These are phyloP conservation scores for Penicillium pulvis DNA, from an alignment of 495 filamentous ascomycete species.

Conservation along the genomic window DNA sequence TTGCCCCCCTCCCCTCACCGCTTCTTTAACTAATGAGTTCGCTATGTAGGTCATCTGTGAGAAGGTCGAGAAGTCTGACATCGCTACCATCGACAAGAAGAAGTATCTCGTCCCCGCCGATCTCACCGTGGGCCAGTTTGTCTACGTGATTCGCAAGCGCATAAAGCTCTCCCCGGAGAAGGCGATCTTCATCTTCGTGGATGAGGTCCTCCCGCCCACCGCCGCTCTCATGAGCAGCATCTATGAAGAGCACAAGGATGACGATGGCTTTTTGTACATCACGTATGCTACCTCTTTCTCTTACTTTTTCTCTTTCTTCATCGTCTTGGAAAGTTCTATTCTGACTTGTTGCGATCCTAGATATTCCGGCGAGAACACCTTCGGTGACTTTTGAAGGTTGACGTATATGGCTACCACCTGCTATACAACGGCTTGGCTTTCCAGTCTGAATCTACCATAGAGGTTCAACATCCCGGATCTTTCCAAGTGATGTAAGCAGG, in stretches of 20 bases:
- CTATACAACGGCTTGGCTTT: neutral
- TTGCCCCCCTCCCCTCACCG: slow-evolving; percentile 34
- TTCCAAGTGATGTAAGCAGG: slow-evolving; percentile 8
- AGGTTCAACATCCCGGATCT: neutral
- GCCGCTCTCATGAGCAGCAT: slow-evolving; percentile 99
- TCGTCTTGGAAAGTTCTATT: neutral
- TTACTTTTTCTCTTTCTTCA: neutral
- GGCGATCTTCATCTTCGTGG: slow-evolving; percentile 99
- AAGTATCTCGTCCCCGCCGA: slow-evolving; percentile 99
- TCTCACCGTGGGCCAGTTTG: slow-evolving; percentile 98
- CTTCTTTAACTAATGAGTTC: slow-evolving; percentile 40
- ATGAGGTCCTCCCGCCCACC: slow-evolving; percentile 95
- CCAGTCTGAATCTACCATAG: slow-evolving; percentile 1
- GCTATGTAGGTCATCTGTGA: slow-evolving; percentile 93
- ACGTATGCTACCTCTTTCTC: slow-evolving; percentile 43
- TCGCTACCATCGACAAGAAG: slow-evolving; percentile 99
- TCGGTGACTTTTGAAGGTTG: slow-evolving; percentile 61
- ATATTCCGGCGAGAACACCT: slow-evolving; percentile 99
- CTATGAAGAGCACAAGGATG: slow-evolving; percentile 96
- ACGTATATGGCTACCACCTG: slow-evolving; percentile 11
- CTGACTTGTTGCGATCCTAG: slow-evolving; percentile 53
- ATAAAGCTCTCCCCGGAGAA: slow-evolving; percentile 99
- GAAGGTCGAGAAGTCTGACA: slow-evolving; percentile 98
- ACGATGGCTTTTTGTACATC: slow-evolving; percentile 61
- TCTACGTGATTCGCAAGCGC: slow-evolving; percentile 99